Conservation (phyloP, 2,329 filamentous ascomycete genomes). For the Magnaporthiopsis incrustans region DNA sequence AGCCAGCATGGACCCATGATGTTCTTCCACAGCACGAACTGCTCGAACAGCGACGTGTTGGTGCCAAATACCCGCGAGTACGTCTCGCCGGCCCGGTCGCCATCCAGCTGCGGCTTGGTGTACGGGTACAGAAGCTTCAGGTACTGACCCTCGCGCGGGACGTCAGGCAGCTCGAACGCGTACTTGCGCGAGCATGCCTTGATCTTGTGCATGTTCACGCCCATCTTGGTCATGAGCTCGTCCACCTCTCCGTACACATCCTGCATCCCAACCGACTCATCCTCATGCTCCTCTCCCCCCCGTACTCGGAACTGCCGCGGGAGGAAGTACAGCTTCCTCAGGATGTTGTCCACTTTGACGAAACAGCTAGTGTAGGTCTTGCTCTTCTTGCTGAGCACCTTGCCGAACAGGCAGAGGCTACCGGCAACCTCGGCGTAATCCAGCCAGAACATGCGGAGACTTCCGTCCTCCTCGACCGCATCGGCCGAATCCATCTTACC, state of each 20-base stretch:
- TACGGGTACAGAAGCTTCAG: constrained; percentile 96
- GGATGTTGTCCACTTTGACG: constrained; percentile 88
- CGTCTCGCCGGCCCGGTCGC: constrained; percentile 69
- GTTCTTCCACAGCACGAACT: constrained; percentile 98
- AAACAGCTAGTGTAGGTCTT: constrained; percentile 82
- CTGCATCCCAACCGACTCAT: constrained; percentile 74
- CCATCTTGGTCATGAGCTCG: constrained; percentile 76
- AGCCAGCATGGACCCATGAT: constrained; percentile 99
- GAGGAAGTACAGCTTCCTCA: constrained; percentile 88
- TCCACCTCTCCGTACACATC: constrained; percentile 91
- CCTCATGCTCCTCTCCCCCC: constrained; percentile 51
- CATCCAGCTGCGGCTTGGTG: constrained; percentile 66
- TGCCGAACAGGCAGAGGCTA: constrained; percentile 88
- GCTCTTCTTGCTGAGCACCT: constrained; percentile 83
- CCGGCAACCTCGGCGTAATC: constrained; percentile 93
- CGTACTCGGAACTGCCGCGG: constrained; percentile 58
- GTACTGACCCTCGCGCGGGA: constrained; percentile 86
- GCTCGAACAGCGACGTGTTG: constrained; percentile 90
- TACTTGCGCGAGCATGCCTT: constrained; percentile 88
- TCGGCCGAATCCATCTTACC: constrained; percentile 79
- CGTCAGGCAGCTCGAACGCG: constrained; percentile 80
- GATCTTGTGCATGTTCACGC: constrained; percentile 85
- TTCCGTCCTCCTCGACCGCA: constrained; percentile 89
- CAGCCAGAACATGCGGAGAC: constrained; percentile 90
- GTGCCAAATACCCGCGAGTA: constrained; percentile 92